Percentiles rank a stretch among this genome's conserved stretches.
phyloP scores from a whole-genome alignment of 441 rosid genomes.

The Macaranga tanarius region DNA sequence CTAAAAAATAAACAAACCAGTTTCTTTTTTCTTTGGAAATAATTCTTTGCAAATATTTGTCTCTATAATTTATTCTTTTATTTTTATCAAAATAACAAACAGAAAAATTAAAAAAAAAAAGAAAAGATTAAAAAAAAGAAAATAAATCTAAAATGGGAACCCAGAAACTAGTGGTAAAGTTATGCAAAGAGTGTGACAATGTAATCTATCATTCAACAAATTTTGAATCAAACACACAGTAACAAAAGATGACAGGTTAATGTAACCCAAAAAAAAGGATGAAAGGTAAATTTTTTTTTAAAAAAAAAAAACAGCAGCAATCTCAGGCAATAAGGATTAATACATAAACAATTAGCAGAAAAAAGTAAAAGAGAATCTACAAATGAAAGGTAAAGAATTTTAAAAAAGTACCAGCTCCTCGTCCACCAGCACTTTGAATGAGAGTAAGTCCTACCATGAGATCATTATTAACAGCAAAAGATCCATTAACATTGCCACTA shows the following conservation, averaged over 20 bases:
- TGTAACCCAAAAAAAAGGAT: too few species aligned
- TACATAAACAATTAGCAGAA: background rate
- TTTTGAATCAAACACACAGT: background rate
- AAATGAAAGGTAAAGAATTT: background rate
- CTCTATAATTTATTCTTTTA: background rate
- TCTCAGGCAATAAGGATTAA: background rate
- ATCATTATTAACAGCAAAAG: constrained; percentile 44
- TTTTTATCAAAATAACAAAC: too few species aligned
- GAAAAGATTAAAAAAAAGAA: too few species aligned
- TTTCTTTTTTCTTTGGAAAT: background rate
- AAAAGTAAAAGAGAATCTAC: background rate
- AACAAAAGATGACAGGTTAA: background rate
- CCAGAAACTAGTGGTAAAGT: background rate
- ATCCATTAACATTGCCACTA: constrained; percentile 44
- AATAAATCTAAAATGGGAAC: background rate
- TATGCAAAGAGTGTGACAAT: background rate
- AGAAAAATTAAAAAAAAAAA: too few species aligned
- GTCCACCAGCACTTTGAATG: constrained; percentile 68
- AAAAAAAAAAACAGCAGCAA: background rate
- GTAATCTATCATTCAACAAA: background rate
- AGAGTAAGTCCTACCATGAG: constrained; percentile 88
- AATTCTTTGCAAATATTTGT: background rate
- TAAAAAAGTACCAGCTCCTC: constrained; percentile 72
- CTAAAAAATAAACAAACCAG: background rate
- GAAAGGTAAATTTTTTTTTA: background rate